Conservation (phyloP, 495 filamentous ascomycete species). For the Annulohypoxylon nitens region DNA sequence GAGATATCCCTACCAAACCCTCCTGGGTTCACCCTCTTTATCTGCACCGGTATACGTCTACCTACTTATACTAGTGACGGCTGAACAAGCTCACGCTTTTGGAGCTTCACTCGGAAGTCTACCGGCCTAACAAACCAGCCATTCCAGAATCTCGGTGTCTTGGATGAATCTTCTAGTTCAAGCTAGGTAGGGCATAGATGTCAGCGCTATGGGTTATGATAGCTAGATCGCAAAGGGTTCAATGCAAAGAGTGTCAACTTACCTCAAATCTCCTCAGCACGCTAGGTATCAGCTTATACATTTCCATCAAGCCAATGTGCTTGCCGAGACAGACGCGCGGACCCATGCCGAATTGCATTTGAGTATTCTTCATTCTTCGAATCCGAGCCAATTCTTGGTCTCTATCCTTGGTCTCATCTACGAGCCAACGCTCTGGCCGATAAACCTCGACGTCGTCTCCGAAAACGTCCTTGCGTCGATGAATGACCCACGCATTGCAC, state of each 20-base stretch:
- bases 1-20: neutral
- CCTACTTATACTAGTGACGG: neutral
- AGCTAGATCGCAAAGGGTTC: too few relatives aligned
- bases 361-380: constrained; percentile 30
- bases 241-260: constrained; percentile 18
- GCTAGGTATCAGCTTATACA: constrained; percentile 65
- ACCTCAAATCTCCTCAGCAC: constrained; percentile 38
- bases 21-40: neutral
- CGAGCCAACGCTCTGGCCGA: constrained; percentile 65
- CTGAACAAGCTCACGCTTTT: constrained; percentile 27
- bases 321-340: constrained; percentile 72
- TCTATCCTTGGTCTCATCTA: constrained; percentile 47
- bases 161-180: constrained; percentile 33
- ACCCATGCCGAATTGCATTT: constrained; percentile 69
- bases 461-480: constrained; percentile 64
- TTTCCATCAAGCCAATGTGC: constrained; percentile 72
- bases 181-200: constrained; percentile 6
- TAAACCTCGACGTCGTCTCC: constrained; percentile 64
- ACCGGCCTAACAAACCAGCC: constrained; percentile 34
- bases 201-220: neutral
- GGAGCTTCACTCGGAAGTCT: constrained; percentile 26
- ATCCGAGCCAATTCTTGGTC: constrained; percentile 54
- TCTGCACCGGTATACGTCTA: neutral
- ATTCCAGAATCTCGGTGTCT: constrained; percentile 32
- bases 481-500: constrained; percentile 69